A percentile compares a stretch with the other conserved stretches of the same genome.
These are phyloP conservation scores for Cadophora sp. DNA, from an alignment of 2,329 filamentous ascomycete species.

Conservation along the genomic window DNA sequence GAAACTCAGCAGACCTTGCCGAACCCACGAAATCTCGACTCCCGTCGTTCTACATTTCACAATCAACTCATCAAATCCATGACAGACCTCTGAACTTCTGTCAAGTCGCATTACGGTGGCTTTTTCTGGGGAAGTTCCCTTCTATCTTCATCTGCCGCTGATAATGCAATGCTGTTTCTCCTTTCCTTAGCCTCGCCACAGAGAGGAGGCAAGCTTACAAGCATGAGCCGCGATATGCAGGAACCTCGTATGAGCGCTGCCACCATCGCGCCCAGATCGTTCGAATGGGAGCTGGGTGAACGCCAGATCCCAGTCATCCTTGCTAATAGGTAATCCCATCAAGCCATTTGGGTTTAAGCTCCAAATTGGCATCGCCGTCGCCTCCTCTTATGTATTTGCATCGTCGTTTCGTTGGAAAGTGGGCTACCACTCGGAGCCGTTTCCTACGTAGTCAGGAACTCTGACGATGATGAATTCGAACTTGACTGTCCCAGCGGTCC, in stretches of 20 bases:
- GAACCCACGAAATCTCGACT: slow-evolving; percentile 5
- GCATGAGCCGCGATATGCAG: slow-evolving; percentile 19
- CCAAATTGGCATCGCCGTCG: slow-evolving; percentile 6
- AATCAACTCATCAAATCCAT: not conserved
- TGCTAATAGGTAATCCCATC: slow-evolving; percentile 1
- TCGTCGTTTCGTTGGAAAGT: slow-evolving; percentile 21
- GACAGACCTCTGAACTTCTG: not conserved
- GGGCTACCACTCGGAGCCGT: slow-evolving; percentile 28
- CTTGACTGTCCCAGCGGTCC: slow-evolving; percentile 10
- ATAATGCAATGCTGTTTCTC: slow-evolving; percentile 12
- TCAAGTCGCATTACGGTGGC: not conserved
- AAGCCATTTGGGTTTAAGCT: not conserved
- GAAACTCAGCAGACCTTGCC: slow-evolving; percentile 11
- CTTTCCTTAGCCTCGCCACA: slow-evolving; percentile 4
- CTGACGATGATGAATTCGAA: not conserved
- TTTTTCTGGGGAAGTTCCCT: not conserved
- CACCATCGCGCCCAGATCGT: slow-evolving; percentile 16
- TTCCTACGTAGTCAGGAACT: slow-evolving; percentile 17
- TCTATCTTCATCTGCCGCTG: slow-evolving; percentile 8
- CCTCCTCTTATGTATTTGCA: slow-evolving; percentile 11
- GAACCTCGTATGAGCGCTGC: slow-evolving; percentile 12
- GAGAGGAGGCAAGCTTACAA: slow-evolving; percentile 6
- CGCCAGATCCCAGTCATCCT: not conserved
- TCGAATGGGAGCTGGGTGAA: slow-evolving; percentile 8
- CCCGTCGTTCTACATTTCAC: not conserved